Percentiles rank a stretch among this genome's conserved stretches.
phyloP scores from a whole-genome alignment of 306 rosid genomes.

The Glycine latifolia region DNA sequence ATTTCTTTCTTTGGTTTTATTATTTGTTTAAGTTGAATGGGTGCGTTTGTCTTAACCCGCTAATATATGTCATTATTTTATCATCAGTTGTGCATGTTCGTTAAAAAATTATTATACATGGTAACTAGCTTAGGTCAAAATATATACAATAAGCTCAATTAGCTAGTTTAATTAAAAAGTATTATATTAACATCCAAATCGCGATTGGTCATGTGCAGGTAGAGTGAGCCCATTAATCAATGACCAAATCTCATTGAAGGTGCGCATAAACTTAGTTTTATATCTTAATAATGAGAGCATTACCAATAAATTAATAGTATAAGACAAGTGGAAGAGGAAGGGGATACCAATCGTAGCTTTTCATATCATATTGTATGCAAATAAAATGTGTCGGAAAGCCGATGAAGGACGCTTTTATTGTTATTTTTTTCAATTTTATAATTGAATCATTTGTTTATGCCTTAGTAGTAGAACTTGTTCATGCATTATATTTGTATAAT shows the following conservation, averaged over 20 bases:
- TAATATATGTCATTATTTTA: conserved; percentile 43
- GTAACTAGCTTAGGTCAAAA: conserved; percentile 59
- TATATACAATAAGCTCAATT: conserved; percentile 44
- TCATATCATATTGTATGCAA: conserved; percentile 35
- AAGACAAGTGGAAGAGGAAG: conserved; percentile 51
- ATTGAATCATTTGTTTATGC: conserved; percentile 43
- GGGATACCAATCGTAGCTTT: conserved; percentile 52
- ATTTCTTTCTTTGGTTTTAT: conserved; percentile 41
- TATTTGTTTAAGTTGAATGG: conserved; percentile 52
- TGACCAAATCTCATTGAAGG: conserved; percentile 52
- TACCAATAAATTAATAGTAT: conserved; percentile 40
- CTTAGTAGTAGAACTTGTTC: conserved; percentile 35
- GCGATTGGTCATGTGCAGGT: conserved; percentile 61
- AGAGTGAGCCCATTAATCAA: conserved; percentile 52
- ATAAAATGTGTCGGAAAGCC: conserved; percentile 51
- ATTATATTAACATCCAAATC: conserved; percentile 41
- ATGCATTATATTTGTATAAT: conserved; percentile 39
- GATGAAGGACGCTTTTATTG: conserved; percentile 45
- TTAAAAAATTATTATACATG: conserved; percentile 29
- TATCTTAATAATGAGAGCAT: conserved; percentile 45
- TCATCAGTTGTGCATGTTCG: conserved; percentile 48
- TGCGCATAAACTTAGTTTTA: conserved; percentile 49
- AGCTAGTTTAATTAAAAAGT: conserved; percentile 41
- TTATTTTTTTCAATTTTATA: conserved; percentile 37
- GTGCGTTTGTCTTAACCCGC: conserved; percentile 57